Conservation (phyloP, 164 flowering plant genomes). For the Amborella trichopoda region DNA sequence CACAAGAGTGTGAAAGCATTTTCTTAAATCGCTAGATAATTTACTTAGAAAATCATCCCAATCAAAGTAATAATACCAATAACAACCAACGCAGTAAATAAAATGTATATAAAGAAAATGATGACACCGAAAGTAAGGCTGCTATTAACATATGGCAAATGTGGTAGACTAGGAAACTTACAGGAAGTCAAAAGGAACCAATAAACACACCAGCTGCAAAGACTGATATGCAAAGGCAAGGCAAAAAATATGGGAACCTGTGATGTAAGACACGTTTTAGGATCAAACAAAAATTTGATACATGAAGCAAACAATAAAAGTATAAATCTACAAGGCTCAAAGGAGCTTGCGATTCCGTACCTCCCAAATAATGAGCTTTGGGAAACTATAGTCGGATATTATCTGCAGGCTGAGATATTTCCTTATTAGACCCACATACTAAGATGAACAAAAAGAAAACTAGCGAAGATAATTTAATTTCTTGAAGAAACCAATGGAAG, state of each 20-base stretch:
- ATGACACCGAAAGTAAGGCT: too few species aligned
- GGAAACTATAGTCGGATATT: constrained; percentile 8
- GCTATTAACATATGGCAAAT: too few species aligned
- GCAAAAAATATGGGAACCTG: constrained; percentile 54
- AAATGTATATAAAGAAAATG: too few species aligned
- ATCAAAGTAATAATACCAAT: too few species aligned
- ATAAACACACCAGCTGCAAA: constrained; percentile 24
- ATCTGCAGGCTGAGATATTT: constrained; percentile 14
- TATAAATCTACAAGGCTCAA: background rate
- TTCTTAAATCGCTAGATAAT: too few species aligned
- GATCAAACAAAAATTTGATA: background rate
- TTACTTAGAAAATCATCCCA: too few species aligned
- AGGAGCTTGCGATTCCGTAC: background rate
- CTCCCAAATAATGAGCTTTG: constrained; percentile 9
- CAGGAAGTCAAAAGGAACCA: constrained; percentile 19
- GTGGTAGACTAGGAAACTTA: background rate
- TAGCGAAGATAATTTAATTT: too few species aligned
- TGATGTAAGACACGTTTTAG: background rate
- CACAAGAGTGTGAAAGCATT: too few species aligned
- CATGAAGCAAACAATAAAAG: background rate
- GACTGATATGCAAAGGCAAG: constrained; percentile 45
- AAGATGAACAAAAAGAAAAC: too few species aligned
- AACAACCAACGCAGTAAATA: too few species aligned
- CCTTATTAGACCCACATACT: too few species aligned
- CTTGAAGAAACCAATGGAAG: too few species aligned